Percentiles rank a stretch among this genome's conserved stretches.
These are phyloP conservation scores for Pseudocercospora vitis DNA, from an alignment of 2,329 filamentous ascomycete species.

Conservation along the genomic window DNA sequence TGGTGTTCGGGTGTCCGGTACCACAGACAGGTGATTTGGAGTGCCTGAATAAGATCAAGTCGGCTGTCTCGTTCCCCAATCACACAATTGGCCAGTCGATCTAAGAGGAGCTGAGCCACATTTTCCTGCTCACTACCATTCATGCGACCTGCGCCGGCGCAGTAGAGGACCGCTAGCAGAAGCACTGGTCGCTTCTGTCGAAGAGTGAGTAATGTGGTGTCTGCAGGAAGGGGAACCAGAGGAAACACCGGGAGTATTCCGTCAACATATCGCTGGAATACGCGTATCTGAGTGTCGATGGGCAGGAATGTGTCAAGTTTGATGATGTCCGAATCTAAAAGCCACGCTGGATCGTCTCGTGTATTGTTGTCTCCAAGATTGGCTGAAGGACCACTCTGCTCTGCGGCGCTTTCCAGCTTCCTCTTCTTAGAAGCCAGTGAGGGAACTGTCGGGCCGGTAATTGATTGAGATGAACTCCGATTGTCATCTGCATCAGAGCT, in stretches of 20 bases:
- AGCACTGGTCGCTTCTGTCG: slow-evolving; percentile 47
- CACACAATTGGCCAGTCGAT: slow-evolving; percentile 68
- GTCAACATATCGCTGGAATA: slow-evolving; percentile 26
- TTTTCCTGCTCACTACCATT: slow-evolving; percentile 57
- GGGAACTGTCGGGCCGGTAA: background rate
- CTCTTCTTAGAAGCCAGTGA: slow-evolving; percentile 18
- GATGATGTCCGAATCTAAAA: slow-evolving; percentile 9
- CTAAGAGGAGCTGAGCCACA: slow-evolving; percentile 68
- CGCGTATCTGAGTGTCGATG: slow-evolving; percentile 21
- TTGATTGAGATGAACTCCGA: background rate
- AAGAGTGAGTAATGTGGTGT: slow-evolving; percentile 18
- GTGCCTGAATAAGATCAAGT: slow-evolving; percentile 74
- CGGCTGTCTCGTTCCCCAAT: slow-evolving; percentile 65
- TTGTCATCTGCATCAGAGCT: background rate
- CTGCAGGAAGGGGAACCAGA: slow-evolving; percentile 21
- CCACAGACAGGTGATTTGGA: slow-evolving; percentile 75
- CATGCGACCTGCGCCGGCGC: slow-evolving; percentile 52
- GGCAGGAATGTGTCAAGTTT: slow-evolving; percentile 27
- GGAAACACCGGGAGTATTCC: slow-evolving; percentile 26
- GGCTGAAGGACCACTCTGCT: background rate
- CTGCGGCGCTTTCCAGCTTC: slow-evolving; percentile 9
- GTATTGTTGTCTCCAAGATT: background rate
- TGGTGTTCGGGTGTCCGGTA: slow-evolving; percentile 78
- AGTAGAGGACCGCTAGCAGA: slow-evolving; percentile 58
- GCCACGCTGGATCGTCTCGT: background rate